A percentile compares a stretch with the other conserved stretches of the same genome.
Conservation (phyloP, 2,329 filamentous ascomycete genomes). For the Bimuria novae-zelandiae region DNA sequence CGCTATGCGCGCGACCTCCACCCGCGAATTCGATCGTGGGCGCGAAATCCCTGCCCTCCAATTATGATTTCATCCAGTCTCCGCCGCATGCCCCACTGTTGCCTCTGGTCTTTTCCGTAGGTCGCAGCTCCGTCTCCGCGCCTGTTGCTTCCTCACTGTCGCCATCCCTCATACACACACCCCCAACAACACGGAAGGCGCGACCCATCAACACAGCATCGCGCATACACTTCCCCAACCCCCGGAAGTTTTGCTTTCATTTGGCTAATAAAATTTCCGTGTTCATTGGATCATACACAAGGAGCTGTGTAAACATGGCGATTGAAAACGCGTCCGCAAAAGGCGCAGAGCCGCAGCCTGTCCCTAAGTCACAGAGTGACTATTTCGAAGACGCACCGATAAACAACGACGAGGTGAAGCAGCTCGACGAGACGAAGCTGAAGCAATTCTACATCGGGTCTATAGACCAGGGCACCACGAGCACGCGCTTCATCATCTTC, state of each 20-base stretch:
- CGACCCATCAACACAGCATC: neutral
- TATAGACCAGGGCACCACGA: constrained; percentile 91
- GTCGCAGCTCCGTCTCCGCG: neutral
- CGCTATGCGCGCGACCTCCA: neutral
- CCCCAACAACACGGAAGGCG: constrained; percentile 2
- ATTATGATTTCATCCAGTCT: constrained; percentile 10
- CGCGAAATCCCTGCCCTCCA: constrained; percentile 3
- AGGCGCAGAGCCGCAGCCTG: constrained; percentile 34
- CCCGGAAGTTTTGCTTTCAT: constrained; percentile 4
- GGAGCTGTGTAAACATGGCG: constrained; percentile 21
- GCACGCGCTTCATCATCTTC: constrained; percentile 88
- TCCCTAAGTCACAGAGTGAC: constrained; percentile 33
- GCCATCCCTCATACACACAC: neutral
- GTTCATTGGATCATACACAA: constrained; percentile 1
- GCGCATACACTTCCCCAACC: neutral
- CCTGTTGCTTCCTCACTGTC: neutral
- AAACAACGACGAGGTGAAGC: constrained; percentile 23
- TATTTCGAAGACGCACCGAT: constrained; percentile 10
- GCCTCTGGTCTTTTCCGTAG: constrained; percentile 1
- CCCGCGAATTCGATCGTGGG: constrained; percentile 4
- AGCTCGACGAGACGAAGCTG: constrained; percentile 40
- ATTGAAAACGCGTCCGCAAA: constrained; percentile 35
- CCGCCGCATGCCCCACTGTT: constrained; percentile 2
- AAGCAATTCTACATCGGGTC: constrained; percentile 76
- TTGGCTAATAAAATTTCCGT: constrained; percentile 11